Conservation (phyloP, 352 stramenopile genomes). For the Phytophthora citricola region DNA sequence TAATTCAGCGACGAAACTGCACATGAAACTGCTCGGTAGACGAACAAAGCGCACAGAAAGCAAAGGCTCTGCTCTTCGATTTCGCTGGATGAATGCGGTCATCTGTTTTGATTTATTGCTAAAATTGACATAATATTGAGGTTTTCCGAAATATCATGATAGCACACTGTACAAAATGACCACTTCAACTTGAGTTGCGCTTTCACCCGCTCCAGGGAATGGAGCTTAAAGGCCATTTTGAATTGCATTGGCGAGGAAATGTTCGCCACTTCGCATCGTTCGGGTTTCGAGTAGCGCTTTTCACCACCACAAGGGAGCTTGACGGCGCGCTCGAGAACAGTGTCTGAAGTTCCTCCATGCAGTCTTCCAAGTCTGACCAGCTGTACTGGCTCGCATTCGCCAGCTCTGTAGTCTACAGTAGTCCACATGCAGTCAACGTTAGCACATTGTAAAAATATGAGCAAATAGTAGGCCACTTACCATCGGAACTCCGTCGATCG, state of each 20-base stretch:
- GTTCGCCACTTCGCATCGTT: constrained; percentile 77
- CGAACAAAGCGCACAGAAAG: no score
- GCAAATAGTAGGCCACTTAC: constrained; percentile 30
- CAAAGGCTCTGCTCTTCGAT: no score
- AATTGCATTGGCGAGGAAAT: constrained; percentile 75
- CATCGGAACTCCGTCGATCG: constrained; percentile 83
- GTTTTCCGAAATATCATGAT: constrained; percentile 3
- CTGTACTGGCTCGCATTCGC: constrained; percentile 80
- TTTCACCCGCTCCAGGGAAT: no score
- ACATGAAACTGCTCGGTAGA: constrained; percentile 1
- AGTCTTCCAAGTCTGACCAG: constrained; percentile 82
- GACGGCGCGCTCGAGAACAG: constrained; percentile 82
- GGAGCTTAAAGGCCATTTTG: constrained; percentile 72
- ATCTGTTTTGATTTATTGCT: no score
- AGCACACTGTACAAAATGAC: neutral
- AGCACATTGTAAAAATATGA: neutral
- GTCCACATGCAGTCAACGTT: neutral
- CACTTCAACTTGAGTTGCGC: neutral
- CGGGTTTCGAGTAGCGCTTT: constrained; percentile 90
- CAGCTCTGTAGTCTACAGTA: constrained; percentile 72
- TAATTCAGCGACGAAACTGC: constrained; percentile 12
- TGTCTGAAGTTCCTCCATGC: constrained; percentile 82
- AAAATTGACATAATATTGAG: neutral
- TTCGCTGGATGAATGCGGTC: no score
- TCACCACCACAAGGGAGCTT: constrained; percentile 87